Base-by-base conservation (phyloP, 2,329 filamentous ascomycete genomes). In the Camillea tinctor region DNA sequence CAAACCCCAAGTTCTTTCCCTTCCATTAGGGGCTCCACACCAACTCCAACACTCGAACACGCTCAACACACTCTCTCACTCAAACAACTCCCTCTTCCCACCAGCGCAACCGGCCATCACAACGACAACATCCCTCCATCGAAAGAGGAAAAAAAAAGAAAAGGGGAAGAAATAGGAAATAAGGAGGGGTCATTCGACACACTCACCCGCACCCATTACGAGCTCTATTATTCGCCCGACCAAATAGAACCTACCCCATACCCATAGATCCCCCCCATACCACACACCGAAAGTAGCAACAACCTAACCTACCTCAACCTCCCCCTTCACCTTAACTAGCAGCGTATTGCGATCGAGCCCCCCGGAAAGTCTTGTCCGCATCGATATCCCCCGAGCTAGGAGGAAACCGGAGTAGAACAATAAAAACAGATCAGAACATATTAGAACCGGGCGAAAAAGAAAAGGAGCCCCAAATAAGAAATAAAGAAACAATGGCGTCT, bases 401-500 rank as follows among this genome's bases (percentile, higher is more conserved):
- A 22, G 50, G 20, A 56, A 40, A n/a, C 17, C 13, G 11, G 7
- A 44, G 36, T 44, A 44, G 36, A 44, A 44, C 2, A 44, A 15
- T 44, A 44, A 15, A 44, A 44, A 44, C 36, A 17, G 17, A 44
- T 17, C 36, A 44, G 36, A 30, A 30, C 26, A 30, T n/a, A n/a
- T n/a, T n/a, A n/a, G n/a, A n/a, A n/a, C n/a, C n/a, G n/a, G n/a
- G n/a, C n/a, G n/a, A n/a, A n/a, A n/a, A n/a, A n/a, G n/a, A n/a
- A n/a, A n/a, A n/a, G n/a, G n/a, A 30, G 26, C 24, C 24, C 24
- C 8, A 30, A 48, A 50, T 55, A 22, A 15, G 57, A 44, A 44
- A 44, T 5, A 23, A 24, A 52, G 56, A 57, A 60, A 75, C 62
- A 64, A 97, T 97, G 93, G 90, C 93, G 63, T 94, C 93, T 67